Evolutionary conservation across 495 filamentous ascomycete genomes (phyloP), one percentile per base, ranked within the genome.

Genomic region (Xylaria venustula): DNA sequence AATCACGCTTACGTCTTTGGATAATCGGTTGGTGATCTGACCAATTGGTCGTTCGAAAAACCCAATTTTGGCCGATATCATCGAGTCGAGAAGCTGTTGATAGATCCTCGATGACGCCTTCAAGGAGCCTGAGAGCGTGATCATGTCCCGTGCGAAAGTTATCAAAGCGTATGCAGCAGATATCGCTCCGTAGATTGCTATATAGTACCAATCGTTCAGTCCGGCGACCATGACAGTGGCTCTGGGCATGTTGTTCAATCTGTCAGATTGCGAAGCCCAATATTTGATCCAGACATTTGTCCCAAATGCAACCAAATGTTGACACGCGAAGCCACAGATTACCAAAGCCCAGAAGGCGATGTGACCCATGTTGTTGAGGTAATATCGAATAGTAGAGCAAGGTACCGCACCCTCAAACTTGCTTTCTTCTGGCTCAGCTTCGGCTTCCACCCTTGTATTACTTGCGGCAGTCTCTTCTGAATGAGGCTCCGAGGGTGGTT

Each of bases 241-340:
- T 51, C 5, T 34, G 11, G 11, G 30, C 11, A 34, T 34, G 11
- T 34, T 34, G 30, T 34, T 11, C 11, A 34, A 0, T 23, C n/a
- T 11, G 34, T 56, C 36, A 22, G 45, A 73, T 46, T 71, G 66
- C 22, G 70, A 68, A 0, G 68, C 69, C 90, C 90, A 94, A 58
- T 89, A 74, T 56, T 88, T 77, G 53, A 94, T 90, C 90, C 90
- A 94, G 48, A 94, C 70, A 59, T 89, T 91, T 30, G 87, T 89
- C 7, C 84, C 84, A 7, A 93, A 85, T 14, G 85, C 85, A 14
- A 85, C 85, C 23, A 90, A 54, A 67, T 93, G 90, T 66, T 92
- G 87, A 54, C 84, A 72, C 34, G 74, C 81, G 66, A 94, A 93
- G 40, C 85, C 79, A 3, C 80, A 47, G 12, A 86, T 73, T 37